These are phyloP conservation scores for Westerdykella ornata DNA, from an alignment of 2,329 filamentous ascomycete genomes.

Conservation along the genomic window DNA sequence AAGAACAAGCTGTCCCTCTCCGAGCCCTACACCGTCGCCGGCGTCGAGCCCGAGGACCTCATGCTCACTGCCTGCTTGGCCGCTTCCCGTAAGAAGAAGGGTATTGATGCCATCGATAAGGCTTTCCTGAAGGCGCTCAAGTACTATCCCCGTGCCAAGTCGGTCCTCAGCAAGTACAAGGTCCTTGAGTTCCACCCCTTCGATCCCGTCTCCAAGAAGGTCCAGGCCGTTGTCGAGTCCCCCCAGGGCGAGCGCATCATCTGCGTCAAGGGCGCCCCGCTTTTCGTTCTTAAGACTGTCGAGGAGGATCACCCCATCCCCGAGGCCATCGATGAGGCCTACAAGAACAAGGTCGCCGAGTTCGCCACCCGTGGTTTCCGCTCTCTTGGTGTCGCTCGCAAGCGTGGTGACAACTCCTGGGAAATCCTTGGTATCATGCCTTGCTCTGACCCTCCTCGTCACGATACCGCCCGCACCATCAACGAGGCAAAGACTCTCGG, in stretches of 20 bases:
- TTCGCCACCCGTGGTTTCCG: constrained; percentile 91
- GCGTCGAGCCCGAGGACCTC: constrained; percentile 78
- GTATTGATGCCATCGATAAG: constrained; percentile 91
- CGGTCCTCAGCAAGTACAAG: constrained; percentile 73
- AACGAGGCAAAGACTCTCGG: constrained; percentile 82
- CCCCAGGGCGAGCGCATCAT: constrained; percentile 76
- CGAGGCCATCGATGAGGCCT: constrained; percentile 69
- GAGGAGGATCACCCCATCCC: constrained; percentile 77
- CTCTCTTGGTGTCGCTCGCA: constrained; percentile 86
- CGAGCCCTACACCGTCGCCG: constrained; percentile 75
- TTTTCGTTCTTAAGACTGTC: constrained; percentile 80
- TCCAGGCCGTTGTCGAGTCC: constrained; percentile 75
- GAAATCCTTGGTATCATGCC: constrained; percentile 94
- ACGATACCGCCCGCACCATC: constrained; percentile 86
- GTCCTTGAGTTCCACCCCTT: constrained; percentile 81
- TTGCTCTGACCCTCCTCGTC: constrained; percentile 82
- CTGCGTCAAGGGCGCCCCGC: constrained; percentile 86
- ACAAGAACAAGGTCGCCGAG: constrained; percentile 88
- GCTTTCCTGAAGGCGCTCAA: constrained; percentile 82
- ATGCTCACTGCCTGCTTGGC: constrained; percentile 89
- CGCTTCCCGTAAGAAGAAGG: constrained; percentile 90
- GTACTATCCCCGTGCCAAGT: constrained; percentile 76
- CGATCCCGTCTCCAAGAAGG: constrained; percentile 91
- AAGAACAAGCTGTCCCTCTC: constrained; percentile 89
- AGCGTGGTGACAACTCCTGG: constrained; percentile 74